phyloP scores from a whole-genome alignment of 352 stramenopile species.

The Globisporangium cederbergense region DNA sequence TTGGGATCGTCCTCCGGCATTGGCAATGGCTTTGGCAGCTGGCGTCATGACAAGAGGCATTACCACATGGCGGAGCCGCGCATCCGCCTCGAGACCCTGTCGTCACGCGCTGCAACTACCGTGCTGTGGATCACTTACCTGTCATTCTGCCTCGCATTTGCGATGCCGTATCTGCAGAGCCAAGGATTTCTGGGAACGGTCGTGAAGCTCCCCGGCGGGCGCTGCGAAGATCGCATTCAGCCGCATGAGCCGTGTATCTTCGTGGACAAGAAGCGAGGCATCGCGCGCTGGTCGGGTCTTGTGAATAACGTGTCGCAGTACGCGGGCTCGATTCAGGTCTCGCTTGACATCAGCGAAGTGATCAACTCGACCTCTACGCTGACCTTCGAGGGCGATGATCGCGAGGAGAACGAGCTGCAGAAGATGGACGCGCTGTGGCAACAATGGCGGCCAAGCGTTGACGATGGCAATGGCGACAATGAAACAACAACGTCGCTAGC shows the following conservation, averaged over 20 bases:
- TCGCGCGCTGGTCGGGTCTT: conserved; percentile 64
- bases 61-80: conserved; percentile 28
- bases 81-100: conserved; percentile 80
- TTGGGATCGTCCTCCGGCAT: neutral
- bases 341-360: conserved; percentile 44
- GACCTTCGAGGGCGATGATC: neutral
- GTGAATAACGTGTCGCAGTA: conserved; percentile 72
- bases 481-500: conserved; percentile 9
- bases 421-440: conserved; percentile 24
- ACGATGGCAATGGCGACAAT: neutral
- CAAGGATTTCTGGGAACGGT: conserved; percentile 68
- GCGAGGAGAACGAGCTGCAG: conserved; percentile 23
- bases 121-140: conserved; percentile 80
- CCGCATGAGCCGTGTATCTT: conserved; percentile 53
- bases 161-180: conserved; percentile 72
- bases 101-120: conserved; percentile 60
- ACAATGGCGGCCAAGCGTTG: conserved; percentile 22
- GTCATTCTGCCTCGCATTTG: conserved; percentile 64
- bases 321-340: conserved; percentile 57
- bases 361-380: conserved; percentile 33
- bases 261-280: conserved; percentile 47
- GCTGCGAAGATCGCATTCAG: conserved; percentile 30
- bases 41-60: conserved; percentile 17
- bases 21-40: neutral
- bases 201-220: conserved; percentile 45